Evolutionary conservation across 306 rosid species (phyloP).

Genomic region (Prunus padus): DNA sequence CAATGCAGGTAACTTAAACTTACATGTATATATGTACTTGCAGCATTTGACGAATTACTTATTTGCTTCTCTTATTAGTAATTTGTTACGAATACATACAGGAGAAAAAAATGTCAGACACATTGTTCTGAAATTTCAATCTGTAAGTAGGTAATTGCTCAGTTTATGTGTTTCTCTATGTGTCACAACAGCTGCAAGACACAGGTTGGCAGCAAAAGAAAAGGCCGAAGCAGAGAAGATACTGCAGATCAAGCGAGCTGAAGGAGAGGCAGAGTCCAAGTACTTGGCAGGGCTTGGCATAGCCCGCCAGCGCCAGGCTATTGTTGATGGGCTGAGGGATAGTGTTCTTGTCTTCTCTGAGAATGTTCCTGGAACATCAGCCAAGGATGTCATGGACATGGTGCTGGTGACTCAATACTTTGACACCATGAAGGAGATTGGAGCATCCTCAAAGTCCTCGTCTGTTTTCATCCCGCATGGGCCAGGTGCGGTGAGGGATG

Average conservation of each 20-base stretch:
- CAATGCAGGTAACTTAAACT: constrained; percentile 52
- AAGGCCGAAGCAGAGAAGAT: constrained; percentile 78
- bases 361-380: constrained; percentile 61
- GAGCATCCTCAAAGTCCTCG: constrained; percentile 68
- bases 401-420: constrained; percentile 77
- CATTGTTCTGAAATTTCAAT: not conserved
- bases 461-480: constrained; percentile 78
- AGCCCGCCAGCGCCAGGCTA: constrained; percentile 76
- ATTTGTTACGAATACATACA: too few relatives aligned
- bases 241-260: constrained; percentile 69
- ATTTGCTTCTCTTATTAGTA: too few relatives aligned
- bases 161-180: constrained; percentile 4
- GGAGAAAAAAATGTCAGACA: not conserved
- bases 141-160: not conserved
- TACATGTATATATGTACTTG: too few relatives aligned
- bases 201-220: constrained; percentile 66
- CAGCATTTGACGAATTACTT: too few relatives aligned
- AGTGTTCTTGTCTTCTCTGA: constrained; percentile 65
- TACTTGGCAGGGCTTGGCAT: constrained; percentile 73
- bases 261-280: constrained; percentile 74
- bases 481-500: constrained; percentile 69
- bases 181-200: constrained; percentile 52
- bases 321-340: constrained; percentile 74
- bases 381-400: constrained; percentile 79
- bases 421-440: constrained; percentile 78